Evolutionary conservation across 371 early-diverging fungal genomes (phyloP).

Genomic region (Mortierella sp.): DNA sequence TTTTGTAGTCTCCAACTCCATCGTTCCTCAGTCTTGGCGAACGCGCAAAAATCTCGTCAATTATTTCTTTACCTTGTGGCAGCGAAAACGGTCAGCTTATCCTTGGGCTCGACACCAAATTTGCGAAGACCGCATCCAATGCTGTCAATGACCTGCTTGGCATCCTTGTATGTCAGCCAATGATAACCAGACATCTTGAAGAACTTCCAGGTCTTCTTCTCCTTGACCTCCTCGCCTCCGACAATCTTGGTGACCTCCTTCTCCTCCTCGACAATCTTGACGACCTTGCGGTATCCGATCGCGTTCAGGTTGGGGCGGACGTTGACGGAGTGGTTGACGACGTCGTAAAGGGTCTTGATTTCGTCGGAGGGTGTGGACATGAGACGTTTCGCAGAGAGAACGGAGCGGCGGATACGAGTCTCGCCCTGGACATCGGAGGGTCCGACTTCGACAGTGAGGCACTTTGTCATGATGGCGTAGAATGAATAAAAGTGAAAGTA

Average conservation of each 20-base stretch:
- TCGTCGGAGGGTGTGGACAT: slow-evolving; percentile 64
- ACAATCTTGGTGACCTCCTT: slow-evolving; percentile 79
- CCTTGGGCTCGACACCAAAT: slow-evolving; percentile 70
- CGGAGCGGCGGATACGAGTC: slow-evolving; percentile 67
- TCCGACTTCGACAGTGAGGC: slow-evolving; percentile 61
- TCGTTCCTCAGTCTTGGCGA: not conserved
- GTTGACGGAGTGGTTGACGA: slow-evolving; percentile 64
- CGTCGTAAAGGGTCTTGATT: slow-evolving; percentile 76
- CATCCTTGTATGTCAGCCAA: slow-evolving; percentile 77
- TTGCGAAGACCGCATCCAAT: slow-evolving; percentile 77
- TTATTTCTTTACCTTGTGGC: slow-evolving; percentile 70
- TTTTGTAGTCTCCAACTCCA: not conserved
- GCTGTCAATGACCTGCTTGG: slow-evolving; percentile 54
- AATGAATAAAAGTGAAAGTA: slow-evolving; percentile 4
- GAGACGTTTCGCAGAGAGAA: slow-evolving; percentile 65
- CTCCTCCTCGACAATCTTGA: slow-evolving; percentile 76
- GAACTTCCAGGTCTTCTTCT: slow-evolving; percentile 87
- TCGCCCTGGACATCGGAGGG: slow-evolving; percentile 61
- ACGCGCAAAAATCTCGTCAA: too few species aligned
- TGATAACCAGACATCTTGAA: slow-evolving; percentile 76
- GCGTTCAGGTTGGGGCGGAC: slow-evolving; percentile 62
- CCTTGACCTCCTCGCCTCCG: slow-evolving; percentile 69
- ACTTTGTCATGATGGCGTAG: slow-evolving; percentile 48
- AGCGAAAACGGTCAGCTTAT: slow-evolving; percentile 81
- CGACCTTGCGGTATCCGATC: slow-evolving; percentile 77